phyloP scores from a whole-genome alignment of 2,329 filamentous ascomycete species.

The Neofusicoccum sp. region DNA sequence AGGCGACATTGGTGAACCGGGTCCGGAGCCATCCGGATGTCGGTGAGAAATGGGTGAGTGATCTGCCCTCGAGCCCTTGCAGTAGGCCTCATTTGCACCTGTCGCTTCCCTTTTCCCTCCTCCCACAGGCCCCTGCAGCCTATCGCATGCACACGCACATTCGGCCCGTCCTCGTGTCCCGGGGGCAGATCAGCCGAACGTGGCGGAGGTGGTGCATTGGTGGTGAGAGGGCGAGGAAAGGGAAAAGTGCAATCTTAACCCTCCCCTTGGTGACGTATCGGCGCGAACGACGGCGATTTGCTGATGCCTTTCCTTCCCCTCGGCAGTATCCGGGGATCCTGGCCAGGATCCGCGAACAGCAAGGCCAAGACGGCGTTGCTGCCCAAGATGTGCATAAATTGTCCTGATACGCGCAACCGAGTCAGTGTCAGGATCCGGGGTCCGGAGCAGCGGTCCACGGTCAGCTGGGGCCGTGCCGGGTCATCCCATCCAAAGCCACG shows the following conservation, averaged over 20 bases:
- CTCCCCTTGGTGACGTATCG: background rate
- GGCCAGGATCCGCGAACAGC: slow-evolving; percentile 41
- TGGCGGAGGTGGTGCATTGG: slow-evolving; percentile 8
- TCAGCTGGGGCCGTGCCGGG: slow-evolving; percentile 16
- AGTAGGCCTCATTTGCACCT: slow-evolving; percentile 10
- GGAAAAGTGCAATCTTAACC: slow-evolving; percentile 10
- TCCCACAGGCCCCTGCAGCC: background rate
- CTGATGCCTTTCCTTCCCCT: background rate
- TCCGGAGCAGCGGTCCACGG: slow-evolving; percentile 14
- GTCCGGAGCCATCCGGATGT: slow-evolving; percentile 88
- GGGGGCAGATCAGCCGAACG: slow-evolving; percentile 16
- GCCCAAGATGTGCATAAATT: slow-evolving; percentile 7
- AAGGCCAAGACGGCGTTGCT: slow-evolving; percentile 22
- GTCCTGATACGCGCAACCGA: slow-evolving; percentile 11
- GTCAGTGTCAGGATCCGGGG: slow-evolving; percentile 16
- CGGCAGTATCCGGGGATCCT: slow-evolving; percentile 46
- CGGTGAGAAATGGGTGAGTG: slow-evolving; percentile 65
- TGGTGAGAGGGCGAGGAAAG: slow-evolving; percentile 9
- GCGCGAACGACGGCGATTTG: background rate
- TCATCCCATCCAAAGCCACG: slow-evolving; percentile 9
- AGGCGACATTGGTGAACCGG: slow-evolving; percentile 80
- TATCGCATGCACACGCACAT: background rate
- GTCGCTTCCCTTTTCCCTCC: slow-evolving; percentile 11
- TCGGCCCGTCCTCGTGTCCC: slow-evolving; percentile 18
- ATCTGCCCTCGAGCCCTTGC: slow-evolving; percentile 6